A percentile compares a stretch with the other conserved stretches of the same genome.
Evolutionary conservation across 2,329 filamentous ascomycete genomes (phyloP).

Genomic region (Diaporthe helianthi): DNA sequence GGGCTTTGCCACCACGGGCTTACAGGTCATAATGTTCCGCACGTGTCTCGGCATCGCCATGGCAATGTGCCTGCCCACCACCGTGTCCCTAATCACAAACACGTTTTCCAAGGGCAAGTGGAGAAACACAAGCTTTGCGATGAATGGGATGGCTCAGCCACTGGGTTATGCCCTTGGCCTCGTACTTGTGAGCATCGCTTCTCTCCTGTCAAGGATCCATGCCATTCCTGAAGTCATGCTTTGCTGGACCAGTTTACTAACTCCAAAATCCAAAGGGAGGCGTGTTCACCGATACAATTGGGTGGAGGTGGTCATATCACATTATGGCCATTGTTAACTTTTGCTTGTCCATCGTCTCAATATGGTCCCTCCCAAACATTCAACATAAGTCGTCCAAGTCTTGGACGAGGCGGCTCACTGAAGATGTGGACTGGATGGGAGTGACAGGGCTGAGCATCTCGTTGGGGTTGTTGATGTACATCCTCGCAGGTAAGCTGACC

Average conservation of each 20-base stretch:
- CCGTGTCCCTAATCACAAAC: conserved; percentile 47
- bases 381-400: conserved; percentile 37
- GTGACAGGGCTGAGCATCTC: conserved; percentile 52
- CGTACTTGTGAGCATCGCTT: not conserved
- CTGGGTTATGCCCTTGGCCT: conserved; percentile 57
- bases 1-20: conserved; percentile 44
- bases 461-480: conserved; percentile 58
- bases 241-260: not conserved
- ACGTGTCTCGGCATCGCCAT: conserved; percentile 46
- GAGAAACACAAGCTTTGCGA: conserved; percentile 52
- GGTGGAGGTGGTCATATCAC: conserved; percentile 56
- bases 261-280: conserved; percentile 44
- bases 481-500: conserved; percentile 48
- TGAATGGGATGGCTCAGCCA: conserved; percentile 53
- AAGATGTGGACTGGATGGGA: conserved; percentile 62
- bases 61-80: conserved; percentile 48
- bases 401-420: conserved; percentile 40
- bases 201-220: not conserved
- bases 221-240: no score
- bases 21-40: conserved; percentile 48
- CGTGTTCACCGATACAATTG: conserved; percentile 54
- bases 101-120: conserved; percentile 46
- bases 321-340: conserved; percentile 47
- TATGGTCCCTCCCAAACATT: conserved; percentile 46
- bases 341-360: conserved; percentile 44